Base-by-base conservation (phyloP, 2,329 filamentous ascomycete species). In the Basipetospora chlamydospora region DNA sequence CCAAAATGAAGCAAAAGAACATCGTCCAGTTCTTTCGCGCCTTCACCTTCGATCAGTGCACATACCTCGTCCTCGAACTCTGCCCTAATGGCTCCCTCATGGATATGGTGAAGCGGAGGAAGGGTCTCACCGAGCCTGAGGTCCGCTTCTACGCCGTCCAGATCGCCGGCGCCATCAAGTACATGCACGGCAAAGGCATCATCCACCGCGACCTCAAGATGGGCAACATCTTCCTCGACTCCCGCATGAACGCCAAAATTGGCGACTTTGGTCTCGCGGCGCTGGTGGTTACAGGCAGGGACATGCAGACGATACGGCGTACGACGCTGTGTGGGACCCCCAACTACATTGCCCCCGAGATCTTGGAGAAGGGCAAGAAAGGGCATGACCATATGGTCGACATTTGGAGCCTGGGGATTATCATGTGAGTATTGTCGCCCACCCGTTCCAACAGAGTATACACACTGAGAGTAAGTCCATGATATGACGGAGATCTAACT, bases 311-410 rank as follows among this genome's bases (percentile, higher is more conserved):
- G 41, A 76, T 76, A 49, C 76, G 90, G 44, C 73, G 92, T 49
- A 95, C 85, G 18, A 98, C 90, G 6, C 74, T 98, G 41, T 98
- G 90, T 48, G 90, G 90, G 40, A 98, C 90, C 4, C 90, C 90
- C 2, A 98, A 98, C 57, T 98, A 98, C 55, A 94, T 98, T 47
- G 90, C 90, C 0, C 90, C 90, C 0, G 90, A 98, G 52, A 94
- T 98, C 42, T 61, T 98, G 35, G 84, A 94, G 51, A 94, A 90
- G 64, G 84, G 81, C 23, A 90, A 84, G 52, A 85, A 88, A 49
- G 90, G 90, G 0, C 90, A 98, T 54, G 90, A 94, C 46, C 87
- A 96, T 53, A 94, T 92, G 65, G 90, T 98, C 3, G 90, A 98
- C 54, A 83, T 98, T 39, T 98, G 92, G 92, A 94, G 88, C 30